Conservation (phyloP, 495 filamentous ascomycete genomes). For the Podospora sp. region DNA sequence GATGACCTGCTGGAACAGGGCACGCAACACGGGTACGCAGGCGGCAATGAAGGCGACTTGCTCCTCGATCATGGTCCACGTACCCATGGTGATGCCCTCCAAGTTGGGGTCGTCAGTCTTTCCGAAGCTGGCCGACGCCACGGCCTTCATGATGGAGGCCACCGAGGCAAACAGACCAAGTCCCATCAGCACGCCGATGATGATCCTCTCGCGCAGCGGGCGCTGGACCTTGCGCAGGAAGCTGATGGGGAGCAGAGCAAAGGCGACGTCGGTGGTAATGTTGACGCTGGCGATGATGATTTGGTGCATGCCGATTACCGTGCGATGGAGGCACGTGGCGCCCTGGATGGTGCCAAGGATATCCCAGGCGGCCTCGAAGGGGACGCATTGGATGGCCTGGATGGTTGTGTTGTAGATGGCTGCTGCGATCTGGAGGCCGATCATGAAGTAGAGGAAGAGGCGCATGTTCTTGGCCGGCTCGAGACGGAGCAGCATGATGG, state of each 20-base stretch:
- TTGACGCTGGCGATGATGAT: conserved; percentile 27
- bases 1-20: conserved; percentile 24
- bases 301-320: too few species aligned
- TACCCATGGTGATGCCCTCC: conserved; percentile 25
- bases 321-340: conserved; percentile 19
- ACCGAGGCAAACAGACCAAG: conserved; percentile 27
- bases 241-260: conserved; percentile 25
- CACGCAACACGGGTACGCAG: conserved; percentile 24
- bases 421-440: conserved; percentile 18
- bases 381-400: conserved; percentile 22
- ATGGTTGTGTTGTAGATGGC: conserved; percentile 22
- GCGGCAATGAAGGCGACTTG: conserved; percentile 28
- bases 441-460: conserved; percentile 23
- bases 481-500: conserved; percentile 26
- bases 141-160: conserved; percentile 26
- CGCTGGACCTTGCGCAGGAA: conserved; percentile 25
- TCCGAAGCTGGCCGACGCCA: conserved; percentile 23
- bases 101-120: conserved; percentile 18
- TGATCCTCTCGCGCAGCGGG: conserved; percentile 25
- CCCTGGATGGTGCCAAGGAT: conserved; percentile 15
- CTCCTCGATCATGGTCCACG: conserved; percentile 25
- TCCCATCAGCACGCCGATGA: conserved; percentile 26
- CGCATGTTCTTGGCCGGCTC: conserved; percentile 13
- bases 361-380: conserved; percentile 24
- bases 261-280: conserved; percentile 28